phyloP scores from a whole-genome alignment of 2,329 filamentous ascomycete species.

The Rutstroemia sydowiana region DNA sequence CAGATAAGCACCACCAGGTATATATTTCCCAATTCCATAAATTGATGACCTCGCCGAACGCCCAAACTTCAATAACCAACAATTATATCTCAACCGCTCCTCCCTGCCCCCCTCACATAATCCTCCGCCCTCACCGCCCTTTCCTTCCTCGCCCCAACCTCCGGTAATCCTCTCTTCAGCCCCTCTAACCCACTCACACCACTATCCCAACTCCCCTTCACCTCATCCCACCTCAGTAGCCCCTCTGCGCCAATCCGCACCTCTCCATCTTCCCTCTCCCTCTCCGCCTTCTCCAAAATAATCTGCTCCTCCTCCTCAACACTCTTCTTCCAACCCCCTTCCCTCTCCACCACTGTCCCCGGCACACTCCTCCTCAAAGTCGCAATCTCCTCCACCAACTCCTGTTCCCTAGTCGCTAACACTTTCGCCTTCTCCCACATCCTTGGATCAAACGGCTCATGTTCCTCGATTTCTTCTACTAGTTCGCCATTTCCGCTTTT shows the following conservation, averaged over 20 bases:
- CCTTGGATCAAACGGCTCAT: constrained; percentile 54
- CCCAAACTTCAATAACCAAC: neutral
- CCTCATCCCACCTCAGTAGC: constrained; percentile 39
- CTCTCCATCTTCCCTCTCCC: constrained; percentile 9
- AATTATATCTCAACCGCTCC: neutral
- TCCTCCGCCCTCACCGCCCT: constrained; percentile 47
- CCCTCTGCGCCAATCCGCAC: constrained; percentile 16
- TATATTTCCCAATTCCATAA: constrained; percentile 3
- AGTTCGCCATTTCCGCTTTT: constrained; percentile 1
- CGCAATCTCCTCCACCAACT: constrained; percentile 56
- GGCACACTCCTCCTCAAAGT: constrained; percentile 27
- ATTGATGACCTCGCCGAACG: neutral
- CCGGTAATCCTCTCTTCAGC: constrained; percentile 53
- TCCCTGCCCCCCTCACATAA: constrained; percentile 23
- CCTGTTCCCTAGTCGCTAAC: constrained; percentile 55
- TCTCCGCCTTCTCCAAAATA: constrained; percentile 10
- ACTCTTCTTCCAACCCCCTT: constrained; percentile 17
- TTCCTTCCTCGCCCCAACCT: constrained; percentile 58
- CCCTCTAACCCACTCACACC: constrained; percentile 45
- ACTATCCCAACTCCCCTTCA: constrained; percentile 40
- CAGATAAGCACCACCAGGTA: neutral
- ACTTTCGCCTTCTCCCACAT: constrained; percentile 52
- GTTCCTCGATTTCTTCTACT: constrained; percentile 33
- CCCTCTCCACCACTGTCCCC: constrained; percentile 14
- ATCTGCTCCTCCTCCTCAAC: constrained; percentile 10